A percentile compares a stretch with the other conserved stretches of the same genome.
Conservation (phyloP, 371 early-diverging fungal genomes). For the Rhizopus sp. region DNA sequence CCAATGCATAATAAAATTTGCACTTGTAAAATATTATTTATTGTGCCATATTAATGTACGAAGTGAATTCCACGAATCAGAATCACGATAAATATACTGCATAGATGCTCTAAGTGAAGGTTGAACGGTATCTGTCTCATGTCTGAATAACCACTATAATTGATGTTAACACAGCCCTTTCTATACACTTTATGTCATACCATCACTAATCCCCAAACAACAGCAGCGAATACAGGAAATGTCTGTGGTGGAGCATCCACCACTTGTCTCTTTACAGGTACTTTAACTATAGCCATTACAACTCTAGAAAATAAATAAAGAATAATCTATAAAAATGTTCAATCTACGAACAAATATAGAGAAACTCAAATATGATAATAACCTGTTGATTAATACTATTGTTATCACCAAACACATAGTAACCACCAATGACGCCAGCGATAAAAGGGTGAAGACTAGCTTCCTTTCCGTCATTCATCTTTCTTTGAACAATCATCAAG, state of each 20-base stretch:
- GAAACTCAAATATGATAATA: conserved; percentile 8
- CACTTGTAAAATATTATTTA: conserved; percentile 52
- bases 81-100: conserved; percentile 91
- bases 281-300: conserved; percentile 82
- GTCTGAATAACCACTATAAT: conserved; percentile 74
- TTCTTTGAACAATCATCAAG: conserved; percentile 73
- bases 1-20: conserved; percentile 1
- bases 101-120: conserved; percentile 91
- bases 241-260: conserved; percentile 77
- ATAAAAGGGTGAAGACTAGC: conserved; percentile 81
- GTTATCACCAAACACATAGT: conserved; percentile 92
- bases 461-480: conserved; percentile 75
- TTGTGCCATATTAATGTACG: conserved; percentile 88
- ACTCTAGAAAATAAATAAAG: conserved; percentile 94
- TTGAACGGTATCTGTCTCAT: conserved; percentile 89
- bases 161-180: not conserved
- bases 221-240: conserved; percentile 90
- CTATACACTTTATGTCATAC: conserved; percentile 10
- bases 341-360: not conserved
- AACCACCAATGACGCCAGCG: conserved; percentile 95
- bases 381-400: conserved; percentile 96
- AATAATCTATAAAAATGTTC: conserved; percentile 69
- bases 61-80: conserved; percentile 78
- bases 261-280: conserved; percentile 70
- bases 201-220: conserved; percentile 98